Evolutionary conservation across 345 rosid genomes (phyloP).

Genomic region (Euphorbia lathyris): DNA sequence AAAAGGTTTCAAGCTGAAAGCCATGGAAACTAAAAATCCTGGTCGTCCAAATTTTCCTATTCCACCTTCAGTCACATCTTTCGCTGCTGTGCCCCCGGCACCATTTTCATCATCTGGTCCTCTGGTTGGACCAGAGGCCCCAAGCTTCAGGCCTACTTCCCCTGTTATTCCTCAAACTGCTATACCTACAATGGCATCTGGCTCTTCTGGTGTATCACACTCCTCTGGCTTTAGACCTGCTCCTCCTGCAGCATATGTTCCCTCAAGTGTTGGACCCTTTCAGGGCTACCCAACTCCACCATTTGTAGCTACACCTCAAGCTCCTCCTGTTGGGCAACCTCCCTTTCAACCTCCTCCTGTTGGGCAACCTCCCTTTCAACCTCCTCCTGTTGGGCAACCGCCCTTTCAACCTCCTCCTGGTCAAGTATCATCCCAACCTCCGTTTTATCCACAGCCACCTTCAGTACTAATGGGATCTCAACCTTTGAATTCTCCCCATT

Average conservation of each 20-base stretch:
- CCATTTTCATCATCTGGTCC: slow-evolving; percentile 63
- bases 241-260: slow-evolving; percentile 44
- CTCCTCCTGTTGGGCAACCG: slow-evolving; percentile 48
- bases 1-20: slow-evolving; percentile 9
- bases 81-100: slow-evolving; percentile 59
- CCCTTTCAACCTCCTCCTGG: slow-evolving; percentile 50
- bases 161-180: slow-evolving; percentile 44
- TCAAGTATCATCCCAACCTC: slow-evolving; percentile 44
- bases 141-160: slow-evolving; percentile 46
- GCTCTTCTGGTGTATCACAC: slow-evolving; percentile 39
- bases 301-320: slow-evolving; percentile 42
- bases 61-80: slow-evolving; percentile 53
- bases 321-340: slow-evolving; percentile 48
- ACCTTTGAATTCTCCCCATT: slow-evolving; percentile 37
- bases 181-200: slow-evolving; percentile 41
- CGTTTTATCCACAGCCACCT: slow-evolving; percentile 53
- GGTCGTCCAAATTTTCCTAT: slow-evolving; percentile 57
- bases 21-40: slow-evolving; percentile 69
- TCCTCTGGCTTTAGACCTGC: slow-evolving; percentile 51
- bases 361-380: slow-evolving; percentile 52
- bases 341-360: slow-evolving; percentile 45
- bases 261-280: slow-evolving; percentile 46
- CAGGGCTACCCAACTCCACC: slow-evolving; percentile 58
- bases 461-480: slow-evolving; percentile 64
- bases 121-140: slow-evolving; percentile 39